Percentiles rank a stretch among this genome's conserved stretches.
Conservation (phyloP, 331 rosid species). For the Telfairia occidentalis region DNA sequence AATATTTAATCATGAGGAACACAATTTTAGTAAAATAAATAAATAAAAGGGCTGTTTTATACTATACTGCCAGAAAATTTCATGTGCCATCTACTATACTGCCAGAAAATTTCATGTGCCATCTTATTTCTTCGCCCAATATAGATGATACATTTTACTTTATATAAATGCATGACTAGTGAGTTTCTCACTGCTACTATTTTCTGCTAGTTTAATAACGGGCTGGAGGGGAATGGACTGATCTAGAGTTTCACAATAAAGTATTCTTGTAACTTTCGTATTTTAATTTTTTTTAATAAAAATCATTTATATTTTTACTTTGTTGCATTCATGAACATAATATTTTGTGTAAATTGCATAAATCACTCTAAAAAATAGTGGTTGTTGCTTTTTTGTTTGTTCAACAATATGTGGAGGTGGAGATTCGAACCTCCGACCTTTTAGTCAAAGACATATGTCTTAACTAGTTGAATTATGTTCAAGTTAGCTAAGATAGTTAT, state of each 20-base stretch:
- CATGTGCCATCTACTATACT: neutral
- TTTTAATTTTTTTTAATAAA: too few species aligned
- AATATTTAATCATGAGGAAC: neutral
- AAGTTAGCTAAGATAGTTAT: too few species aligned
- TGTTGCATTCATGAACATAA: neutral
- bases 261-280: neutral
- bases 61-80: neutral
- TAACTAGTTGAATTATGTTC: too few species aligned
- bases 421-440: too few species aligned
- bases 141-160: neutral
- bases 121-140: neutral
- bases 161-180: constrained; percentile 1
- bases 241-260: neutral
- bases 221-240: neutral
- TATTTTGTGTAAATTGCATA: too few species aligned
- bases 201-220: neutral
- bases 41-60: neutral
- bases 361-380: too few species aligned
- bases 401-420: too few species aligned
- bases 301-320: neutral
- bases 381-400: too few species aligned
- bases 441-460: too few species aligned
- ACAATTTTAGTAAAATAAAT: neutral
- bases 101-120: neutral
- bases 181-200: neutral